Conservation (phyloP, 305 asterid genomes). For the Plantago coronopus region DNA sequence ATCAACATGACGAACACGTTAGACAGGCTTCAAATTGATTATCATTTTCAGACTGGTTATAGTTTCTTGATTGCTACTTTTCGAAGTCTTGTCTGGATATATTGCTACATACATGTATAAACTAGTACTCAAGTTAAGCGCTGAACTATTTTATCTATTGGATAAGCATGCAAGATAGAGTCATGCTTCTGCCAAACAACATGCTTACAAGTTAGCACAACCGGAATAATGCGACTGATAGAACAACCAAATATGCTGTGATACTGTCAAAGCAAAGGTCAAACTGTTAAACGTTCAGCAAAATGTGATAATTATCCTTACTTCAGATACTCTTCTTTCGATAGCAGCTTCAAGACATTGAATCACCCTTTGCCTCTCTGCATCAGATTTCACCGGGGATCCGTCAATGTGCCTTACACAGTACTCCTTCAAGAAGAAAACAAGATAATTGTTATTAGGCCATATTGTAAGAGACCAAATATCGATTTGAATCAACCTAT, state of each 20-base stretch:
- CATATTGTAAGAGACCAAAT: not conserved
- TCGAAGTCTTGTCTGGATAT: not conserved
- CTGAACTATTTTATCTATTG: not conserved
- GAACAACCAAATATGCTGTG: slow-evolving; percentile 1
- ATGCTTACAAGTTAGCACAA: not conserved
- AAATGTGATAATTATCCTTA: slow-evolving; percentile 22
- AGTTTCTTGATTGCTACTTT: not conserved
- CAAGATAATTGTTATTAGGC: slow-evolving; percentile 10
- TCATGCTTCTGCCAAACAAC: not conserved
- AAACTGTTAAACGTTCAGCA: not conserved
- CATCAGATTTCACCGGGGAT: slow-evolving; percentile 89
- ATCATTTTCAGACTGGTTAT: not conserved
- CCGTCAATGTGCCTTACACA: slow-evolving; percentile 89
- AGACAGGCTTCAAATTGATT: not conserved
- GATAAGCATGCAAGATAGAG: slow-evolving; percentile 8
- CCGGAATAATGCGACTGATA: not conserved
- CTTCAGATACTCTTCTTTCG: slow-evolving; percentile 84
- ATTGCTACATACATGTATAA: not conserved
- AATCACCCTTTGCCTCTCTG: slow-evolving; percentile 83
- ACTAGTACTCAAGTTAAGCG: not conserved
- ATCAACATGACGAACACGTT: not conserved
- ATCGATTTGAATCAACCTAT: not conserved
- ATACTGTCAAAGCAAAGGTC: slow-evolving; percentile 1
- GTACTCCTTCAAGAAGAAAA: slow-evolving; percentile 57
- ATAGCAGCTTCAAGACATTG: slow-evolving; percentile 98